phyloP scores from a whole-genome alignment of 139 green algal genomes.

The Chlorella sp. region DNA sequence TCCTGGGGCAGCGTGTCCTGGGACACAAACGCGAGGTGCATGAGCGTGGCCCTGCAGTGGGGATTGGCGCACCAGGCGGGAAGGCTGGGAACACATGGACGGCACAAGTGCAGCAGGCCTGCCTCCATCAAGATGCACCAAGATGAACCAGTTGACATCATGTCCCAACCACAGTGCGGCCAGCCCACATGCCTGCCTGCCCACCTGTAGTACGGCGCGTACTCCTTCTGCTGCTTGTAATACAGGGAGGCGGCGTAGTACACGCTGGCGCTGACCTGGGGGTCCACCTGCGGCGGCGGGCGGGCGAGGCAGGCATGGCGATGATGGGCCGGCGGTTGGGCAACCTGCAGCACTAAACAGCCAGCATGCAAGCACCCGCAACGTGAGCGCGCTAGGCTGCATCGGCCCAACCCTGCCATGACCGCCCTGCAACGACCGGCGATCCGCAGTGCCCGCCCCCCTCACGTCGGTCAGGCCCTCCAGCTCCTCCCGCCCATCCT shows the following conservation, averaged over 20 bases:
- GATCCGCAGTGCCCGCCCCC: neutral
- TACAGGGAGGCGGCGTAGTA: conserved; percentile 87
- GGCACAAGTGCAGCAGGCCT: neutral
- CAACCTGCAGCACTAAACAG: no score
- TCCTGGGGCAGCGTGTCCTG: conserved; percentile 80
- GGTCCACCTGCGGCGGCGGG: conserved; percentile 73
- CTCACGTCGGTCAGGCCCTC: conserved; percentile 66
- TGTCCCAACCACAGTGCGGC: no score
- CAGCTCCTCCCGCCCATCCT: conserved; percentile 62
- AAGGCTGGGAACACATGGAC: neutral
- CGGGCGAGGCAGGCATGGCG: neutral
- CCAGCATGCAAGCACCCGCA: no score
- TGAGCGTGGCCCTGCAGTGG: conserved; percentile 65
- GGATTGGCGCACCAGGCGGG: neutral
- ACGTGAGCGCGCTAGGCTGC: no score
- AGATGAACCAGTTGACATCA: neutral
- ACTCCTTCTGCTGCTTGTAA: conserved; percentile 86
- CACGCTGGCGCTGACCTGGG: conserved; percentile 84
- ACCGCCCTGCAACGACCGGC: neutral
- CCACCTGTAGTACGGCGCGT: conserved; percentile 89
- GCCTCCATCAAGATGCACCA: neutral
- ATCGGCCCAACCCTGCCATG: neutral
- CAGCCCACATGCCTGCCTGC: neutral
- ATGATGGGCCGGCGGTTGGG: neutral
- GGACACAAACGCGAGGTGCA: conserved; percentile 94